Conservation (phyloP, 2,329 filamentous ascomycete species). For the Fonsecaea erecta region DNA sequence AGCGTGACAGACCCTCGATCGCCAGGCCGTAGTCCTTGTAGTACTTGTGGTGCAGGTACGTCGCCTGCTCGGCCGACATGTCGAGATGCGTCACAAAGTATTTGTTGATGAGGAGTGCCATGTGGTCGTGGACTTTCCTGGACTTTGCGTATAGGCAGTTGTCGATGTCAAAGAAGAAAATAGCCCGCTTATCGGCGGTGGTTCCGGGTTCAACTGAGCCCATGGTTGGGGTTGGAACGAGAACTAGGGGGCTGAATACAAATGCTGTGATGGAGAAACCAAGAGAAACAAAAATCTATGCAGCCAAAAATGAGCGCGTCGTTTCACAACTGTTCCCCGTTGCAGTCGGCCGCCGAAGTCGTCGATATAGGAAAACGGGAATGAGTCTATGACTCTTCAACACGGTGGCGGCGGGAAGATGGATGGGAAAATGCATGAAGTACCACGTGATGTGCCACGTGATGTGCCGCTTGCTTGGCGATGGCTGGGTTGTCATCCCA, state of each 20-base stretch:
- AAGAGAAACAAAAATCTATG: neutral
- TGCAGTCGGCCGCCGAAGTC: slow-evolving; percentile 1
- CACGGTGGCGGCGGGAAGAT: neutral
- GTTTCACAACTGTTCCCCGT: neutral
- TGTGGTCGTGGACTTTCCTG: slow-evolving; percentile 82
- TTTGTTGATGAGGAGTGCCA: slow-evolving; percentile 78
- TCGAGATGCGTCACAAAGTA: slow-evolving; percentile 73
- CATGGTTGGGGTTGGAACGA: slow-evolving; percentile 19
- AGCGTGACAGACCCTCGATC: slow-evolving; percentile 88
- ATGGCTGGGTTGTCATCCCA: neutral
- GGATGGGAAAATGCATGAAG: too few species aligned
- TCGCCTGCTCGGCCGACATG: slow-evolving; percentile 76
- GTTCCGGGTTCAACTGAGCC: slow-evolving; percentile 19
- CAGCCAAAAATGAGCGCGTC: neutral
- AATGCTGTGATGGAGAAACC: neutral
- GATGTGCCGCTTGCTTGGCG: neutral
- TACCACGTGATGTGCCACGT: neutral
- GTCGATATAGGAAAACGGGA: neutral
- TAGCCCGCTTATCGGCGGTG: slow-evolving; percentile 36
- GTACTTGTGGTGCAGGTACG: slow-evolving; percentile 84
- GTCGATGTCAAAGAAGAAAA: slow-evolving; percentile 91
- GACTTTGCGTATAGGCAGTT: slow-evolving; percentile 95
- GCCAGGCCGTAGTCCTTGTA: slow-evolving; percentile 97
- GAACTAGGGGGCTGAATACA: slow-evolving; percentile 1
- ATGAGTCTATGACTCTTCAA: neutral